Conservation (phyloP, 2,329 filamentous ascomycete species). For the Aureobasidium subglaciale region DNA sequence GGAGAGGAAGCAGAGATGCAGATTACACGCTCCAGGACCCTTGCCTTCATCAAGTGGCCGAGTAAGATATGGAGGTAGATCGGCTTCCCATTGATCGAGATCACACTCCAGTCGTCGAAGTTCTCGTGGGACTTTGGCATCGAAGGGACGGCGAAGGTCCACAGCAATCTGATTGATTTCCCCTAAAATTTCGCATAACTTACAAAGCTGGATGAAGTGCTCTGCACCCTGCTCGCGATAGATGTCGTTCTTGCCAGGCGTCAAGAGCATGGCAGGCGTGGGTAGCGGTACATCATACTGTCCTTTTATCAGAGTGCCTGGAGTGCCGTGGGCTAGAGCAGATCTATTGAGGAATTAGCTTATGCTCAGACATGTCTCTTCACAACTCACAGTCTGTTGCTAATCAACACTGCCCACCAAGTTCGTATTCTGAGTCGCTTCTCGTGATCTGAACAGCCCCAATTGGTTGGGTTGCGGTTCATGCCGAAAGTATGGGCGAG, state of each 20-base stretch:
- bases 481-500: conserved; percentile 50
- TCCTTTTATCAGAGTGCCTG: conserved; percentile 45
- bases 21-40: conserved; percentile 28
- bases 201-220: conserved; percentile 9
- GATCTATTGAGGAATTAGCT: conserved; percentile 30
- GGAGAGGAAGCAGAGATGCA: conserved; percentile 36
- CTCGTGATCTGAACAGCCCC: conserved; percentile 45
- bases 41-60: not conserved
- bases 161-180: not conserved
- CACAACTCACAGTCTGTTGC: conserved; percentile 31
- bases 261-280: conserved; percentile 20
- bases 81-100: conserved; percentile 6
- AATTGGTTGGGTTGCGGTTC: conserved; percentile 48
- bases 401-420: conserved; percentile 53
- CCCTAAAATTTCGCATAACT: not conserved
- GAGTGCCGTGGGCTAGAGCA: conserved; percentile 50
- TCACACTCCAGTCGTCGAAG: conserved; percentile 2
- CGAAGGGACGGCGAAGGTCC: not conserved
- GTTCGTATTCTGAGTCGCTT: conserved; percentile 46
- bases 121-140: not conserved
- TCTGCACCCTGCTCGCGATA: conserved; percentile 1
- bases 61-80: not conserved
- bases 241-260: not conserved
- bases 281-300: conserved; percentile 52
- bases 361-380: not conserved